Conservation (phyloP, 208 protist genomes). For the Leishmania tarentolae region DNA sequence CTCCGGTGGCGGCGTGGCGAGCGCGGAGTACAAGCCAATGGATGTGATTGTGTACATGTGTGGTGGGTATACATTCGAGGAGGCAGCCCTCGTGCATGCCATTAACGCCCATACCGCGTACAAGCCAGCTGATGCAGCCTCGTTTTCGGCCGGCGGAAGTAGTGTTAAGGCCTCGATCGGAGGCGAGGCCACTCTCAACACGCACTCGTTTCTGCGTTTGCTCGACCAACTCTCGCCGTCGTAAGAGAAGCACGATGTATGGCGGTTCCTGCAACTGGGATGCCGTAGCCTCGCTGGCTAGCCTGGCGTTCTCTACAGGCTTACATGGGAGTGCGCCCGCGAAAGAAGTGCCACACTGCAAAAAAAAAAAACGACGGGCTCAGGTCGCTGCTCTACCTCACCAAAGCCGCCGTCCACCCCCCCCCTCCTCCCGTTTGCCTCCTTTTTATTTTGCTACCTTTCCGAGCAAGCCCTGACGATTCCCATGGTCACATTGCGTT, state of each 20-base stretch:
- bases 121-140: constrained; percentile 43
- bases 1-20: constrained; percentile 18
- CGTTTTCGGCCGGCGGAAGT: constrained; percentile 37
- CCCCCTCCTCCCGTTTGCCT: not conserved
- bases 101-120: constrained; percentile 74
- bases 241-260: not conserved
- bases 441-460: not conserved
- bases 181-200: constrained; percentile 65
- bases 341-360: not conserved
- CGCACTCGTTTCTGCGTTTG: constrained; percentile 49
- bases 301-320: not conserved
- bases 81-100: constrained; percentile 75
- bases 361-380: not conserved
- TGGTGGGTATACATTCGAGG: constrained; percentile 82
- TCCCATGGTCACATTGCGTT: not conserved
- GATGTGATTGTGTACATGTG: constrained; percentile 87
- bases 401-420: not conserved
- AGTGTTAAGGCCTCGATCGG: constrained; percentile 51
- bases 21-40: constrained; percentile 49
- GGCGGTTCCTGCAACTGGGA: no score
- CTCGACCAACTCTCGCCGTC: constrained; percentile 36
- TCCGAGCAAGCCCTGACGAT: not conserved
- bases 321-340: not conserved
- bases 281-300: not conserved
- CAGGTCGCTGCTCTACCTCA: not conserved